Evolutionary conservation across 2,329 filamentous ascomycete species (phyloP).

Genomic region (Penicillium sp.): DNA sequence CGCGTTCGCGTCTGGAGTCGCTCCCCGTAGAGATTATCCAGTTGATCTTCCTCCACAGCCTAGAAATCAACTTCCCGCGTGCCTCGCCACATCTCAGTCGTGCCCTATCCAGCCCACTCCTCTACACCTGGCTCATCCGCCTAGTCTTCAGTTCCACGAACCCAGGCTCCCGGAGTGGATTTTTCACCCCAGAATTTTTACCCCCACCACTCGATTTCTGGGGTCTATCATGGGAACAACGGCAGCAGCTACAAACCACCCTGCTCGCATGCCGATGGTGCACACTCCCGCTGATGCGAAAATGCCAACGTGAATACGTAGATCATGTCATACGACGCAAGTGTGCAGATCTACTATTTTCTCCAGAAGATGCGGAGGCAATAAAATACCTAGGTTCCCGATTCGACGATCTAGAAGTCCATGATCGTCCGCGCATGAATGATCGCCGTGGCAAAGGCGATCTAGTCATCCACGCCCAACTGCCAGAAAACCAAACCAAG

Average conservation of each 20-base stretch:
- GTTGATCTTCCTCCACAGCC: slow-evolving; percentile 51
- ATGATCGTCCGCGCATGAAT: slow-evolving; percentile 18
- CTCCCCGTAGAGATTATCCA: slow-evolving; percentile 53
- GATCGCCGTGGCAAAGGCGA: slow-evolving; percentile 35
- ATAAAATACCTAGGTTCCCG: slow-evolving; percentile 26
- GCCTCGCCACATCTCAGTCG: slow-evolving; percentile 44
- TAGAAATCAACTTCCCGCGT: slow-evolving; percentile 50
- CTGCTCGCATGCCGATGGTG: slow-evolving; percentile 45
- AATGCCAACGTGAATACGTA: slow-evolving; percentile 42
- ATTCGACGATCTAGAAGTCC: slow-evolving; percentile 24
- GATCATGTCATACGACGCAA: slow-evolving; percentile 34
- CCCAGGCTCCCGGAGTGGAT: slow-evolving; percentile 26
- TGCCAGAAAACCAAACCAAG: not conserved
- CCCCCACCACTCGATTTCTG: slow-evolving; percentile 39
- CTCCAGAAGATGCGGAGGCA: slow-evolving; percentile 20
- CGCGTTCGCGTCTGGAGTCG: slow-evolving; percentile 39
- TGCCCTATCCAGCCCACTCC: slow-evolving; percentile 39
- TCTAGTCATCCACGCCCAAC: slow-evolving; percentile 26
- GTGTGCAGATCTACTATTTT: slow-evolving; percentile 29
- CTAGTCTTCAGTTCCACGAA: slow-evolving; percentile 45
- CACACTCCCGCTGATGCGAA: slow-evolving; percentile 38
- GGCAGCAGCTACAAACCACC: slow-evolving; percentile 35
- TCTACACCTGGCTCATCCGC: slow-evolving; percentile 47
- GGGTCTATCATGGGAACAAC: slow-evolving; percentile 27
- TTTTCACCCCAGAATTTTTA: slow-evolving; percentile 42